A percentile compares a stretch with the other conserved stretches of the same genome.
Evolutionary conservation across 225 moss, liverwort and hornwort genomes (phyloP).

Genomic region (Thuidium tamariscinum): DNA sequence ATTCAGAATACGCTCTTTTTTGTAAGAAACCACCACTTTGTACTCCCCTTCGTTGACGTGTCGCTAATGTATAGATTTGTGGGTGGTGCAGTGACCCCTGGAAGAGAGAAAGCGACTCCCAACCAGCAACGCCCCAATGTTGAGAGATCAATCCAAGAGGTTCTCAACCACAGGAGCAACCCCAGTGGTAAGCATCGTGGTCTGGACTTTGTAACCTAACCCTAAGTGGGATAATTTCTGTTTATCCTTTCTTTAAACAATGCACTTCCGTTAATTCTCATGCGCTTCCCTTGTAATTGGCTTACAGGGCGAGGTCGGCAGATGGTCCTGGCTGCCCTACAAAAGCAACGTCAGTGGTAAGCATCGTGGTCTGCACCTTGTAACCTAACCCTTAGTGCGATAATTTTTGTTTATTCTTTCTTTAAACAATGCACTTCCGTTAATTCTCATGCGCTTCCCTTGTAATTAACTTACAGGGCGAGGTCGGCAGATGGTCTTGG

Average conservation of each 20-base stretch:
- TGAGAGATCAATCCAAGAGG: conserved; percentile 32
- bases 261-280: neutral
- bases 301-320: conserved; percentile 21
- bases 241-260: too few relatives aligned
- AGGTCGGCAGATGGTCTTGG: too few relatives aligned
- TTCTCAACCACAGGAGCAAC: conserved; percentile 26
- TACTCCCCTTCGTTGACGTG: neutral
- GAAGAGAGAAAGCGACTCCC: conserved; percentile 11
- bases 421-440: too few relatives aligned
- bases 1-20: neutral
- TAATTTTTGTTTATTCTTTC: too few relatives aligned
- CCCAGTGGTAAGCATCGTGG: conserved; percentile 8
- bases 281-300: neutral
- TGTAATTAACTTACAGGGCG: too few relatives aligned
- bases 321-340: conserved; percentile 11
- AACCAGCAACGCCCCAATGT: conserved; percentile 9
- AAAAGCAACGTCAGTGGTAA: too few relatives aligned
- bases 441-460: too few relatives aligned
- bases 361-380: too few relatives aligned
- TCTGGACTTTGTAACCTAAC: neutral
- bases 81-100: conserved; percentile 7
- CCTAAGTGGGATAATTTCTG: neutral
- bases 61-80: neutral
- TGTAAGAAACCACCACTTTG: neutral
- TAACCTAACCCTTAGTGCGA: too few relatives aligned